Base-by-base conservation (phyloP, 2,329 filamentous ascomycete species). In the Monilinia vaccinii-corymbosi region DNA sequence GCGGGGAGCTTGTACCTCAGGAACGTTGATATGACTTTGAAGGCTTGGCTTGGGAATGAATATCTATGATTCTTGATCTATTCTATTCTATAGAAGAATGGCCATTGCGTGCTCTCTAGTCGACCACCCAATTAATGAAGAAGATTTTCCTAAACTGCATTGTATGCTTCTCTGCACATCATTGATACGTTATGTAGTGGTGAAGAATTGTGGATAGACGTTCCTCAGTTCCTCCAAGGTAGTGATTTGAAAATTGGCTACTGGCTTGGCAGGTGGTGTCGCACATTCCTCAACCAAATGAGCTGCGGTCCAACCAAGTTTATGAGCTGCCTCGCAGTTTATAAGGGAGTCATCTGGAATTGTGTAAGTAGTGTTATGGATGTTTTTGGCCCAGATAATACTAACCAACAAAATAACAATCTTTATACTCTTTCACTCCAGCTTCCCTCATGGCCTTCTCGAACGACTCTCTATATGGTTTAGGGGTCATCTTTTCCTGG, bases 321-420 rank as follows among this genome's bases (percentile, higher is more conserved):
- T 82, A 65, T 88, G 80, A 0, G 91, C 90, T 63, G 85, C 85
- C 65, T 79, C 81, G 72, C 89, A 95, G 71, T 99, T 99, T 64
- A 86, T 74, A 61, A 83, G 84, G 0, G 91, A 96, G 72, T 99
- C 94, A 71, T 99, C 94, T 91, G 44, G 11, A 16, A 14, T 36
- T 18, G 49, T 34, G 44, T 61, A 49, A 65, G 52, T 48, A 52
- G 18, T 53, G 34, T 32, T 32, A 23, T 55, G 34, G 21, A 45
- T 47, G 36, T n/a, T 13, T 16, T 14, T n/a, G 14, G 5, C 16
- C 9, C 28, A 25, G 1, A 36, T 34, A 38, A 42, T 25, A 78
- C 88, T 70, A 77, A 94, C 91, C 91, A 66, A 99, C 91, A 73
- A 97, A 99, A 71, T 88, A 99, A 74, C 93, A 97, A 62, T 91